Evolutionary conservation across 352 stramenopile species (phyloP).

Genomic region (Phytophthora capsici): DNA sequence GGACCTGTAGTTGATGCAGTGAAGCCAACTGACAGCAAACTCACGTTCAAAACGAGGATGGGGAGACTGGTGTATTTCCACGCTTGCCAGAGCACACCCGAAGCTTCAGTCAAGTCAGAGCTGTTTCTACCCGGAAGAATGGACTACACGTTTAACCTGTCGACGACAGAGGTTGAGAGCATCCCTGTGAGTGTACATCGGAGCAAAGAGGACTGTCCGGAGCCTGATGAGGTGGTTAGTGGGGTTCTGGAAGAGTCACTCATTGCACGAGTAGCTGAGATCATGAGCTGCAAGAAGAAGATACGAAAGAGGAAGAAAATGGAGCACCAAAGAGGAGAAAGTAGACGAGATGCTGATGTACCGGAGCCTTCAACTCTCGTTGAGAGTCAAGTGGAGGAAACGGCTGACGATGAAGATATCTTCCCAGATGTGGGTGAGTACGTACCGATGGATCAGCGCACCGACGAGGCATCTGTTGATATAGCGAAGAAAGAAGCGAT

Average conservation of each 20-base stretch:
- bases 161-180: conserved; percentile 45
- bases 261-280: conserved; percentile 48
- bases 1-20: not conserved
- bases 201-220: conserved; percentile 77
- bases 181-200: conserved; percentile 68
- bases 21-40: conserved; percentile 26
- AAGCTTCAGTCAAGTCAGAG: conserved; percentile 51
- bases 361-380: conserved; percentile 1
- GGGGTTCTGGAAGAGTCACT: conserved; percentile 59
- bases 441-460: conserved; percentile 64
- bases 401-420: conserved; percentile 66
- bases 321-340: conserved; percentile 10
- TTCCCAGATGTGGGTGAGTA: conserved; percentile 79
- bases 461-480: conserved; percentile 20
- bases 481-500: conserved; percentile 17
- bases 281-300: conserved; percentile 41
- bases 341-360: conserved; percentile 2
- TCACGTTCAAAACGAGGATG: conserved; percentile 68
- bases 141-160: conserved; percentile 78
- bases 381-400: conserved; percentile 5
- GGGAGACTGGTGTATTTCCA: conserved; percentile 73
- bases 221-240: conserved; percentile 60
- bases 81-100: conserved; percentile 50
- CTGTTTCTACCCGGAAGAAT: conserved; percentile 76
- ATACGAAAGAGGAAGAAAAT: conserved; percentile 60